A percentile compares a stretch with the other conserved stretches of the same genome.
Conservation (phyloP, 129 eudicot species). For the Helianthus tuberosus region DNA sequence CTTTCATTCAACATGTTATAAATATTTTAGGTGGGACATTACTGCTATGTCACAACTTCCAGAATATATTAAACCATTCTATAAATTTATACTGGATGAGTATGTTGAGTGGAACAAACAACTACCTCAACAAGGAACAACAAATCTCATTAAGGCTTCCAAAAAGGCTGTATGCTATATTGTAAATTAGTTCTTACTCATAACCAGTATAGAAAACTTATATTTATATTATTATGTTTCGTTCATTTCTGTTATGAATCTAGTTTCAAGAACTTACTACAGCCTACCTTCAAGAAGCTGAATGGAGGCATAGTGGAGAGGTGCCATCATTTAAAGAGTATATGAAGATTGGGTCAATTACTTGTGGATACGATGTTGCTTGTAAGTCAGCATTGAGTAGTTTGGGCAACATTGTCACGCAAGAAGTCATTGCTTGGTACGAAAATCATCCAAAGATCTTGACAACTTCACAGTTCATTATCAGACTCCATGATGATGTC, state of each 20-base stretch:
- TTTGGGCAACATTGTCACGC: not conserved
- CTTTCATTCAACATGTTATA: too few relatives aligned
- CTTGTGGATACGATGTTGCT: not conserved
- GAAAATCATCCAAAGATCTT: not conserved
- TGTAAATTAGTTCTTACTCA: too few relatives aligned
- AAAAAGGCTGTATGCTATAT: too few relatives aligned
- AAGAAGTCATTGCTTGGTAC: not conserved
- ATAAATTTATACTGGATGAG: not conserved
- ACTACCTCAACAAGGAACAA: not conserved
- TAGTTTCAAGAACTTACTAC: not conserved
- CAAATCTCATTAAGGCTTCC: too few relatives aligned
- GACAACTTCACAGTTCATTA: not conserved
- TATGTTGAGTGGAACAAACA: slow-evolving; percentile 2
- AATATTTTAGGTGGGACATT: slow-evolving; percentile 29
- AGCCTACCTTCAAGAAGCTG: not conserved
- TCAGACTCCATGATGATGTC: not conserved
- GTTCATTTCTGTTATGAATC: not conserved
- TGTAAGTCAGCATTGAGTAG: not conserved
- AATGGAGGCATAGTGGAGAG: slow-evolving; percentile 2
- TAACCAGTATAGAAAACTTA: not conserved
- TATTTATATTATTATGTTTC: not conserved
- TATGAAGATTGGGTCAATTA: not conserved
- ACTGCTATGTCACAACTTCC: slow-evolving; percentile 8
- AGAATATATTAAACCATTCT: too few relatives aligned
- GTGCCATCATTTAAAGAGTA: not conserved